Conservation (phyloP, 2,329 filamentous ascomycete genomes). For the Aspergillus neotritici region DNA sequence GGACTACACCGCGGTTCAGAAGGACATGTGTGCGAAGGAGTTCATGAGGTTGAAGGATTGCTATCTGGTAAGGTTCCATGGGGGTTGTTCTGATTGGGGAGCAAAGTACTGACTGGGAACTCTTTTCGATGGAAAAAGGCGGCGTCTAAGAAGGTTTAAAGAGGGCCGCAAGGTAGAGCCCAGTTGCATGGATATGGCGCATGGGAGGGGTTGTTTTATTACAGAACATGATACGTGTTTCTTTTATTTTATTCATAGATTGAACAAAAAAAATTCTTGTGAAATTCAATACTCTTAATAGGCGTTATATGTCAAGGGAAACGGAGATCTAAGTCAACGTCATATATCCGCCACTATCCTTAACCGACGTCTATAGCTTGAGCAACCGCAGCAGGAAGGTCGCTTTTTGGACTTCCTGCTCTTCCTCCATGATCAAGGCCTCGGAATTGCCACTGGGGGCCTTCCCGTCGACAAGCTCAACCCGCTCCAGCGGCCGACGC, state of each 20-base stretch:
- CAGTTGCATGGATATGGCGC: not conserved
- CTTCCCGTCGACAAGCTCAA: slow-evolving; percentile 55
- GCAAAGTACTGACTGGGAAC: slow-evolving; percentile 7
- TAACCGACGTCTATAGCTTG: slow-evolving; percentile 53
- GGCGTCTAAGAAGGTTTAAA: slow-evolving; percentile 47
- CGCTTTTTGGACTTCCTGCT: slow-evolving; percentile 79
- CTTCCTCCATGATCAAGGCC: slow-evolving; percentile 69
- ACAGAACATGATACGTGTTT: too few species aligned
- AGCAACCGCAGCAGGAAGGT: slow-evolving; percentile 71
- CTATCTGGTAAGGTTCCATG: slow-evolving; percentile 60
- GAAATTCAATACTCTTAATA: not conserved
- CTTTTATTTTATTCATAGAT: too few species aligned
- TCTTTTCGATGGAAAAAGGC: slow-evolving; percentile 33
- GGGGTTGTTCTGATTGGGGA: not conserved
- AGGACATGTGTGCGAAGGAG: slow-evolving; percentile 82
- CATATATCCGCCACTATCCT: slow-evolving; percentile 3
- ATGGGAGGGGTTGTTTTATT: not conserved
- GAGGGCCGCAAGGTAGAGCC: slow-evolving; percentile 1
- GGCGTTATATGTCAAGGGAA: slow-evolving; percentile 2
- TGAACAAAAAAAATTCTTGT: not conserved
- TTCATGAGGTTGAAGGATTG: slow-evolving; percentile 84
- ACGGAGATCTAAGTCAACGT: slow-evolving; percentile 2
- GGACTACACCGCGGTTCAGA: slow-evolving; percentile 84
- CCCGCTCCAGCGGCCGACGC: slow-evolving; percentile 69
- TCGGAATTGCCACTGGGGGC: slow-evolving; percentile 49